A percentile compares a stretch with the other conserved stretches of the same genome.
Evolutionary conservation across 2,329 filamentous ascomycete species (phyloP).

Genomic region (Alternaria infectoria): DNA sequence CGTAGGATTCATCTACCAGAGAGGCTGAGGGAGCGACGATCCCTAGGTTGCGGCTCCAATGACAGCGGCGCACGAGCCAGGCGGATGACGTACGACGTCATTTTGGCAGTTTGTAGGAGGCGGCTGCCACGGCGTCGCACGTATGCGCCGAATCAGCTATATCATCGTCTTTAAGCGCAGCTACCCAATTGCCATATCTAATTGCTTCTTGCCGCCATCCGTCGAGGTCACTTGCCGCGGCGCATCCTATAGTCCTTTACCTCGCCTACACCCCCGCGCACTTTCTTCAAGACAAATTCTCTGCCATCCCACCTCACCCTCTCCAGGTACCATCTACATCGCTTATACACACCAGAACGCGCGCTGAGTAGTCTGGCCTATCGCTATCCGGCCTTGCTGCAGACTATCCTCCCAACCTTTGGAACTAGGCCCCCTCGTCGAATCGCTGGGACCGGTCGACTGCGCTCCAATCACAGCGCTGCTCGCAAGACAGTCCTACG

Average conservation of each 20-base stretch:
- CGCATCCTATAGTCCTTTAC: neutral
- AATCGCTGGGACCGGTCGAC: conserved; percentile 13
- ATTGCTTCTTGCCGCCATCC: conserved; percentile 16
- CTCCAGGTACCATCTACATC: conserved; percentile 13
- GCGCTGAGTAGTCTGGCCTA: conserved; percentile 9
- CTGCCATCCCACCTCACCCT: conserved; percentile 3
- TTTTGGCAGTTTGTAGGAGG: conserved; percentile 7
- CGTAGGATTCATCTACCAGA: neutral
- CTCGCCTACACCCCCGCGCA: neutral
- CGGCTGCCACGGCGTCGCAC: conserved; percentile 2
- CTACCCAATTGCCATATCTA: conserved; percentile 13
- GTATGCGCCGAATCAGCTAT: conserved; percentile 11
- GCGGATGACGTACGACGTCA: conserved; percentile 18
- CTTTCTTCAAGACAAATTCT: neutral
- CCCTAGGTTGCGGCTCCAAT: conserved; percentile 20
- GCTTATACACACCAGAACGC: conserved; percentile 8
- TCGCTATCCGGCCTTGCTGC: conserved; percentile 15
- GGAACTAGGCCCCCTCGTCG: conserved; percentile 25
- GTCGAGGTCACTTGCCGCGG: conserved; percentile 10
- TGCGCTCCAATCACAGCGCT: conserved; percentile 42
- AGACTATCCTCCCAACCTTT: conserved; percentile 25
- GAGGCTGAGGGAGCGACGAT: conserved; percentile 1
- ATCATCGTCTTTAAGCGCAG: conserved; percentile 17
- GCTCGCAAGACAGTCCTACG: conserved; percentile 34
- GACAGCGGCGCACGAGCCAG: conserved; percentile 9